Evolutionary conservation across 805 yeast genomes (phyloP).

Genomic region (Alloascoidea africana): DNA sequence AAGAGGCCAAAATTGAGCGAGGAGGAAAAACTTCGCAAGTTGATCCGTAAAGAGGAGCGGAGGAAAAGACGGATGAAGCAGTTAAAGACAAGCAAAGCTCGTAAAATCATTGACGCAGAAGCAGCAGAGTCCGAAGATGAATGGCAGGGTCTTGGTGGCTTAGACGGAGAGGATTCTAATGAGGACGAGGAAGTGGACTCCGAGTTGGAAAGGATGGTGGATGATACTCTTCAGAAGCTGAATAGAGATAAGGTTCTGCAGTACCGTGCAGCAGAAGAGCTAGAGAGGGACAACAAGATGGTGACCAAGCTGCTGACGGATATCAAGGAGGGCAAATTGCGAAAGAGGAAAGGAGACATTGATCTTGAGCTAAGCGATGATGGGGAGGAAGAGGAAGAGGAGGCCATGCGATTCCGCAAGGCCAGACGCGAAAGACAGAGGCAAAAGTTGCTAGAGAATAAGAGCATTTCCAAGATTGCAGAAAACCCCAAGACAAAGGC

Average conservation of each 20-base stretch:
- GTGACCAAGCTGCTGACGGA: conserved; percentile 55
- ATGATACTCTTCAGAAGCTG: conserved; percentile 45
- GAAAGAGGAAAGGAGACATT: conserved; percentile 35
- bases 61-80: background rate
- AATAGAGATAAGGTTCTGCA: conserved; percentile 43
- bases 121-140: conserved; percentile 82
- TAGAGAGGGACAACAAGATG: conserved; percentile 42
- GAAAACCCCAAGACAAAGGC: conserved; percentile 7
- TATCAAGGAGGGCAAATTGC: conserved; percentile 52
- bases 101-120: conserved; percentile 53
- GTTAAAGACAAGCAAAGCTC: conserved; percentile 26
- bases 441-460: conserved; percentile 6
- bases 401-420: conserved; percentile 2
- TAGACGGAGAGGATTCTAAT: conserved; percentile 37
- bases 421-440: conserved; percentile 6
- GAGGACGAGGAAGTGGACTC: conserved; percentile 49
- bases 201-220: conserved; percentile 67
- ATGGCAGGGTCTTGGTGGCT: conserved; percentile 70
- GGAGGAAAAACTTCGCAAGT: background rate
- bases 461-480: conserved; percentile 9
- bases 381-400: conserved; percentile 4
- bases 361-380: conserved; percentile 35
- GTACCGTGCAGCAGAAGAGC: conserved; percentile 41
- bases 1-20: background rate
- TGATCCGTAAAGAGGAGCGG: background rate